These are phyloP conservation scores for Scleroderma bovista DNA, from an alignment of 768 basidiomycete genomes.

Conservation along the genomic window DNA sequence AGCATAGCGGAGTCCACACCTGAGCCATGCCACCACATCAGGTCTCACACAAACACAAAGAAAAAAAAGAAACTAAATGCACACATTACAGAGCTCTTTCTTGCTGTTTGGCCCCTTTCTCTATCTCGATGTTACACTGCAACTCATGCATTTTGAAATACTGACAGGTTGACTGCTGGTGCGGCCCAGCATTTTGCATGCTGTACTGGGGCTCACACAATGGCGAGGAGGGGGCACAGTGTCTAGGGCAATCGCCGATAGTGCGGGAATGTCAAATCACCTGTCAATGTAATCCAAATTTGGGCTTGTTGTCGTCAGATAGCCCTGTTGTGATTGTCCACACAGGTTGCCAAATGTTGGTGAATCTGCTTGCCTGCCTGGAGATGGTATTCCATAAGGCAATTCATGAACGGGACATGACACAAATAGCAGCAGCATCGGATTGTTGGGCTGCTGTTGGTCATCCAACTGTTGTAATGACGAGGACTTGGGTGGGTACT, in stretches of 20 bases:
- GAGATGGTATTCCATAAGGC: constrained; percentile 19
- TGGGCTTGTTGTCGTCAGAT: constrained; percentile 36
- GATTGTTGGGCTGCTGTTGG: constrained; percentile 23
- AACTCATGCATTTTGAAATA: constrained; percentile 69
- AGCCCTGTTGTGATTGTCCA: constrained; percentile 31
- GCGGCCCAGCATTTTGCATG: constrained; percentile 42
- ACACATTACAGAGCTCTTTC: constrained; percentile 93
- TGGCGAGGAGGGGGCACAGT: constrained; percentile 54
- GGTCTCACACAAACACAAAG: constrained; percentile 12
- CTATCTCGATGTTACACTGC: constrained; percentile 81
- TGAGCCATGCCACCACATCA: constrained; percentile 29
- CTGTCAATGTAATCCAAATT: constrained; percentile 33
- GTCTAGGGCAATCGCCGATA: constrained; percentile 30
- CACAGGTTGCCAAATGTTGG: constrained; percentile 23
- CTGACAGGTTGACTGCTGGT: constrained; percentile 64
- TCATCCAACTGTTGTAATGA: constrained; percentile 27
- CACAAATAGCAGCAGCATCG: constrained; percentile 18
- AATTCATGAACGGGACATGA: constrained; percentile 27
- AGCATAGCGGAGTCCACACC: constrained; percentile 82
- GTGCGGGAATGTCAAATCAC: constrained; percentile 26
- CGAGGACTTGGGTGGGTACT: constrained; percentile 25
- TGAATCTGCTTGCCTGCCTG: constrained; percentile 37
- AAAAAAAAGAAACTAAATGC: constrained; percentile 36
- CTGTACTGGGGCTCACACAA: constrained; percentile 48
- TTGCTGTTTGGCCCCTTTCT: constrained; percentile 86